Percentiles rank a stretch among this genome's conserved stretches.
Evolutionary conservation across 352 stramenopile species (phyloP).

Genomic region (Globisporangium canariense): DNA sequence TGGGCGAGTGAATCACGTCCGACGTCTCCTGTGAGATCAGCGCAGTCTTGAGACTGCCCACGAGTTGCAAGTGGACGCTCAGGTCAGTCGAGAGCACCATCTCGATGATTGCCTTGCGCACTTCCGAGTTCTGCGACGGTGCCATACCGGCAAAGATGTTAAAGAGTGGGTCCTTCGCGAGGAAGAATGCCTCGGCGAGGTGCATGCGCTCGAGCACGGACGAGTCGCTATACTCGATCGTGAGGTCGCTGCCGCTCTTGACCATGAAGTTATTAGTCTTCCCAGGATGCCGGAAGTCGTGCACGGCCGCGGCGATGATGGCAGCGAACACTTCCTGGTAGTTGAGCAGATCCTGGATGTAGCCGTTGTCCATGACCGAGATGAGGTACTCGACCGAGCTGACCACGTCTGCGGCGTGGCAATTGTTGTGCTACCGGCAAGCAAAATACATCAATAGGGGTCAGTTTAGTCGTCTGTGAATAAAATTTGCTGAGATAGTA

Average conservation of each 20-base stretch:
- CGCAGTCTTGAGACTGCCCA: slow-evolving; percentile 76
- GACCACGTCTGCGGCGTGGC: slow-evolving; percentile 75
- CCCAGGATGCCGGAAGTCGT: slow-evolving; percentile 80
- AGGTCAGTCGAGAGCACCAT: slow-evolving; percentile 87
- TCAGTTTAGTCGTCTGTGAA: background rate
- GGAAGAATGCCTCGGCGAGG: slow-evolving; percentile 76
- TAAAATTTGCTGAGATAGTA: background rate
- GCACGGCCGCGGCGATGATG: slow-evolving; percentile 77
- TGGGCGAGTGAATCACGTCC: slow-evolving; percentile 70
- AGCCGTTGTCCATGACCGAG: slow-evolving; percentile 73
- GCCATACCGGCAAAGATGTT: slow-evolving; percentile 77
- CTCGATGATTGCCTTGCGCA: slow-evolving; percentile 81
- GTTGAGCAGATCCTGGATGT: slow-evolving; percentile 77
- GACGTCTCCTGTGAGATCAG: slow-evolving; percentile 73
- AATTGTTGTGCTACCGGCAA: slow-evolving; percentile 65
- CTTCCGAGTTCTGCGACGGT: slow-evolving; percentile 49
- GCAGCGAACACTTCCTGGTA: slow-evolving; percentile 80
- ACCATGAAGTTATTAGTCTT: slow-evolving; percentile 89
- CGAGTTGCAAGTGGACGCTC: slow-evolving; percentile 74
- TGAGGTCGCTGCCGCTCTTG: slow-evolving; percentile 65
- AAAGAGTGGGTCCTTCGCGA: slow-evolving; percentile 57
- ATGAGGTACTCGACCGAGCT: slow-evolving; percentile 82
- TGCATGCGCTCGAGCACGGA: slow-evolving; percentile 86
- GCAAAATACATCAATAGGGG: background rate
- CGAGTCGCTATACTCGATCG: slow-evolving; percentile 81